Base-by-base conservation (phyloP, 2,329 filamentous ascomycete species). In the Colletotrichum brevisporum region DNA sequence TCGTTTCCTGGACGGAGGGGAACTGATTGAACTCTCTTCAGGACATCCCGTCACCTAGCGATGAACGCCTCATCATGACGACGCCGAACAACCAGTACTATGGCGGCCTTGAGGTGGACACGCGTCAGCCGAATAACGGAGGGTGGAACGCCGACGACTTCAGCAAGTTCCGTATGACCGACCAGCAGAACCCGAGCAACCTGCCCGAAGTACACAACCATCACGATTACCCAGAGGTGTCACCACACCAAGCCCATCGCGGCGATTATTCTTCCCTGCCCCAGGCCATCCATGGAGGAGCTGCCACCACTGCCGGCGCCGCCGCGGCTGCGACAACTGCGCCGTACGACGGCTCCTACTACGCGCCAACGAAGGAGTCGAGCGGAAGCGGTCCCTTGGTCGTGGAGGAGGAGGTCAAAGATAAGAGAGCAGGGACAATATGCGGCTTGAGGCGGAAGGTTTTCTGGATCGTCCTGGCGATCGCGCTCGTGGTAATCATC, bases 381-480 rank as follows among this genome's bases (percentile, higher is more conserved):
- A 43, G 43, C 47, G 24, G 9, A 12, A 27, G 53, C 36, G 43
- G 50, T 15, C 61, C 55, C 12, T 55, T 61, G 10, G 67, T 63
- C 39, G 43, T 48, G 4, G 50, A 31, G 6, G 47, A 58, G 9
- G 57, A 60, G 16, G 9, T 54, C 4, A 26, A 52, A 18, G 48
- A 63, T 5, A 52, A 54, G 27, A 41, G 27, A 10, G 26, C 16
- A 12, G 10, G 47, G 2, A 54, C 59, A 13, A 60, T 72, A 24
- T 72, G 70, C 39, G 70, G 70, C 12, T 16, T 72, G 15, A 39
- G 56, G 13, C 51, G 56, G 36, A 71, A 71, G 56, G n/a, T 55
- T 1, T 71, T 72, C 24, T 71, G 67, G 70, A 63, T 71, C 8
- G 21, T 69, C 4, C 45, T 69, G 16, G 60, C 47, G 0, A 47